These are phyloP conservation scores for Camellia sinensis DNA, from an alignment of 148 eudicot genomes.

Conservation along the genomic window DNA sequence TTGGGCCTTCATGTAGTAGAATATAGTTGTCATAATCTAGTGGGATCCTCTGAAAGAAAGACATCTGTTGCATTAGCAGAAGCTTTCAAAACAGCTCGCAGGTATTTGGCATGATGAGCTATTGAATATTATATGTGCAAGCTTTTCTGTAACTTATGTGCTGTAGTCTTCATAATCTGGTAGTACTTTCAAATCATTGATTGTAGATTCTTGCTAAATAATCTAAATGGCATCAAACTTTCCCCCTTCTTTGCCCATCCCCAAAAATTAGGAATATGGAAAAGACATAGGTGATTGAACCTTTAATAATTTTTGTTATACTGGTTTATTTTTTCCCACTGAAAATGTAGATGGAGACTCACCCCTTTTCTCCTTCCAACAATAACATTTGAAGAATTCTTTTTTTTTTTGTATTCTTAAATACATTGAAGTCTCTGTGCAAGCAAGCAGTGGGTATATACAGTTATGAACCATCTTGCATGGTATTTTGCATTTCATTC, in stretches of 20 bases:
- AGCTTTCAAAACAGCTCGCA: constrained; percentile 75
- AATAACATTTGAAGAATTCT: background rate
- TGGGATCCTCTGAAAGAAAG: constrained; percentile 77
- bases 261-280: background rate
- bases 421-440: background rate
- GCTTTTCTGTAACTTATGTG: background rate
- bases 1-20: constrained; percentile 95
- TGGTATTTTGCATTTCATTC: background rate
- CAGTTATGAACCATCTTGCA: background rate
- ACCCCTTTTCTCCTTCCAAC: background rate
- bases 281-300: background rate
- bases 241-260: background rate
- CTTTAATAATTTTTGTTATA: background rate
- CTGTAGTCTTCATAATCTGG: background rate
- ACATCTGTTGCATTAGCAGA: constrained; percentile 60
- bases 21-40: constrained; percentile 69
- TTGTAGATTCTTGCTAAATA: background rate
- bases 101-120: constrained; percentile 35
- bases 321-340: background rate
- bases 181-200: background rate
- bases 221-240: constrained; percentile 6
- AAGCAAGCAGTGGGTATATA: background rate
- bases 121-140: background rate
- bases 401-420: background rate
- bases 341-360: background rate